Evolutionary conservation across 371 early-diverging fungal species (phyloP).

Genomic region (Blastocladiella emersonii): DNA sequence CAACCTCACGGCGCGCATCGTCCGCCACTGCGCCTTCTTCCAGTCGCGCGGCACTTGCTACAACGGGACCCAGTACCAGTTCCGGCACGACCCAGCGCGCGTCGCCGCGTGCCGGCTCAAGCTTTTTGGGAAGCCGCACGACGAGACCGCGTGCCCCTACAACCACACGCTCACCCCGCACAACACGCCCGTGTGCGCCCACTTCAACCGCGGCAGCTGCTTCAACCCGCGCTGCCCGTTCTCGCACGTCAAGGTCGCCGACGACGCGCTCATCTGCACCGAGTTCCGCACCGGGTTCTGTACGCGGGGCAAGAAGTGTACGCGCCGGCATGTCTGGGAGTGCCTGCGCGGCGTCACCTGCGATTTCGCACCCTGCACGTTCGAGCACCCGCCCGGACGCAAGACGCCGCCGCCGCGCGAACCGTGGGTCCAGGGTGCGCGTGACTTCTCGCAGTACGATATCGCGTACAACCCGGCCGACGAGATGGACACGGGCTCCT

Average conservation of each 20-base stretch:
- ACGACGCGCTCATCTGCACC: background rate
- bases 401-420: no score
- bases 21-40: no score
- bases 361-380: no score
- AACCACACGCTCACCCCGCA: conserved; percentile 1
- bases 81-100: background rate
- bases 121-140: background rate
- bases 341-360: no score
- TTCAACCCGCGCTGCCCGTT: background rate
- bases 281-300: background rate
- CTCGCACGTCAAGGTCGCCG: background rate
- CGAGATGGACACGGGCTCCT: no score
- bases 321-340: background rate
- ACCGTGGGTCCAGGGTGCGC: no score
- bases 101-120: background rate
- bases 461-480: no score
- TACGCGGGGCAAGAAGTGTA: background rate
- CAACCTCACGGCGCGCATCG: no score
- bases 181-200: background rate
- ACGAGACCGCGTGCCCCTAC: background rate
- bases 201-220: background rate
- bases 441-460: no score
- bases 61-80: no score
- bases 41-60: no score
- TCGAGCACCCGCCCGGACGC: no score